phyloP scores from a whole-genome alignment of 345 rosid genomes.

The Citrus reticulata region DNA sequence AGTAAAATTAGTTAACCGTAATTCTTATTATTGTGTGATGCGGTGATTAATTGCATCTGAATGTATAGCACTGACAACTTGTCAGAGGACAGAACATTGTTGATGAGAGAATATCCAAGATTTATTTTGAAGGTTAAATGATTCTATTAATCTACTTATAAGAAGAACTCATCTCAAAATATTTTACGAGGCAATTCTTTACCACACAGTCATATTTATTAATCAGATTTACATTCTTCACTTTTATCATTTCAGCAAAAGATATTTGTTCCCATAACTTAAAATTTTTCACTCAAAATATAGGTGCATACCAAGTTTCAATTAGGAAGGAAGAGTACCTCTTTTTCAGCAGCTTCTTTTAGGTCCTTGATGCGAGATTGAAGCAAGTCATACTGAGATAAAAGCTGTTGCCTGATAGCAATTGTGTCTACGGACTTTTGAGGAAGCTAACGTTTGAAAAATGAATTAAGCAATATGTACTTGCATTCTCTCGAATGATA shows the following conservation, averaged over 20 bases:
- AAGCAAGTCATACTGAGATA: constrained; percentile 80
- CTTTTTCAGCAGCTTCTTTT: constrained; percentile 74
- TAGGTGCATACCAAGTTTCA: background rate
- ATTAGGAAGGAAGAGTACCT: constrained; percentile 42
- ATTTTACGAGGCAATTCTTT: background rate
- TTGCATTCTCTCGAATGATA: background rate
- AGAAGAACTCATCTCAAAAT: background rate
- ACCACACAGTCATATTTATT: background rate
- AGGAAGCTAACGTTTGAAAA: constrained; percentile 61
- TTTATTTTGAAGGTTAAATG: background rate
- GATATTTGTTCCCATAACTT: background rate
- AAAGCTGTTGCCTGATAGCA: constrained; percentile 74
- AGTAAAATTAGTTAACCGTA: background rate
- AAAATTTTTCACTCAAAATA: too few species aligned
- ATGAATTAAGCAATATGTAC: background rate
- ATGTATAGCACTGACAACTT: background rate
- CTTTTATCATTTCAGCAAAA: background rate
- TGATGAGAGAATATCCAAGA: background rate
- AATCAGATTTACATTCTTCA: background rate
- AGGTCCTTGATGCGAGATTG: constrained; percentile 85
- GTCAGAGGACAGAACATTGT: background rate
- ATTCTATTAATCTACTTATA: background rate
- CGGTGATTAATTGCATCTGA: background rate
- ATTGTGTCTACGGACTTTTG: constrained; percentile 63
- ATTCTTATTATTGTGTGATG: background rate